A percentile compares a stretch with the other conserved stretches of the same genome.
Conservation (phyloP, 331 rosid species). For the Arachis monticola region DNA sequence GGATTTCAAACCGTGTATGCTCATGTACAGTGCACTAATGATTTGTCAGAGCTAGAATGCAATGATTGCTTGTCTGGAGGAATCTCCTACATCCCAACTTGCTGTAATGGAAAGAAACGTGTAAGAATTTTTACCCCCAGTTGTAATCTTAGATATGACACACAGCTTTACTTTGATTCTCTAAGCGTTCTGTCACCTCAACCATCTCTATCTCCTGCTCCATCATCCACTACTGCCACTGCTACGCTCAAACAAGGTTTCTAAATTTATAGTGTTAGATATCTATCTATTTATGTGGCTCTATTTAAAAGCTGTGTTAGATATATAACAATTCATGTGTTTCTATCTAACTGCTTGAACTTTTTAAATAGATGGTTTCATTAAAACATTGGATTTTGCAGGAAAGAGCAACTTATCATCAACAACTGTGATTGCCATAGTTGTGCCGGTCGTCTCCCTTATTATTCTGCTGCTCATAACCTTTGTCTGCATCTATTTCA, state of each 20-base stretch:
- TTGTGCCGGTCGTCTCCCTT: slow-evolving; percentile 1
- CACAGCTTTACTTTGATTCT: neutral
- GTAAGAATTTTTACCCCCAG: slow-evolving; percentile 21
- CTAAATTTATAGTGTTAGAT: neutral
- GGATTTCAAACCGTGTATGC: slow-evolving; percentile 26
- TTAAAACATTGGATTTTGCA: neutral
- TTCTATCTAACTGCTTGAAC: no score
- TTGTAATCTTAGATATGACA: slow-evolving; percentile 40
- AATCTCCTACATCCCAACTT: neutral
- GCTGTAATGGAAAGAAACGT: slow-evolving; percentile 11
- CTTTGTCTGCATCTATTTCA: slow-evolving; percentile 33
- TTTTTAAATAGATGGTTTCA: no score
- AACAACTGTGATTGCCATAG: slow-evolving; percentile 1
- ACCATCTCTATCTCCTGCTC: neutral
- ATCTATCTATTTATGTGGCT: no score
- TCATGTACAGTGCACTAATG: slow-evolving; percentile 44
- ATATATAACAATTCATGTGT: no score
- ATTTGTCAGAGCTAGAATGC: slow-evolving; percentile 39
- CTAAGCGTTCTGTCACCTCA: neutral
- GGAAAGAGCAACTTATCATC: slow-evolving; percentile 31
- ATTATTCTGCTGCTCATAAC: neutral
- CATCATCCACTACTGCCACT: neutral
- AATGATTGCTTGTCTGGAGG: slow-evolving; percentile 13
- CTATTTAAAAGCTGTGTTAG: neutral
- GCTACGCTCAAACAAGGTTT: neutral